A percentile compares a stretch with the other conserved stretches of the same genome.
Evolutionary conservation across 2,329 filamentous ascomycete genomes (phyloP).

Genomic region (Xylariaceae sp.): DNA sequence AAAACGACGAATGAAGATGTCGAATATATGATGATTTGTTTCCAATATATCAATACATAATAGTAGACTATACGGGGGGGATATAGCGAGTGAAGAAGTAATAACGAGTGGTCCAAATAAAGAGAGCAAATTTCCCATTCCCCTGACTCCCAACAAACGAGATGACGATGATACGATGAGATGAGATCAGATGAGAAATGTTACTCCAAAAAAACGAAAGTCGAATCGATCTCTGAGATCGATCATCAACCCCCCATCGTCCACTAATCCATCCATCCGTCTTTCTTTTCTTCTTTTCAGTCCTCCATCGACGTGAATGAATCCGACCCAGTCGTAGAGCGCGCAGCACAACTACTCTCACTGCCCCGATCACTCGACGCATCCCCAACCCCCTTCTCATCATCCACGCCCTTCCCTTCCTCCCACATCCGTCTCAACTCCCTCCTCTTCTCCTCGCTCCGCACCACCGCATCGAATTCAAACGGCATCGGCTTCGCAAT

Average conservation of each 20-base stretch:
- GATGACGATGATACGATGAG: too few relatives aligned
- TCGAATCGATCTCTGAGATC: too few relatives aligned
- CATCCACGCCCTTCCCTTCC: conserved; percentile 32
- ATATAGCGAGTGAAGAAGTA: too few relatives aligned
- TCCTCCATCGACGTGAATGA: neutral
- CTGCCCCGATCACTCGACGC: conserved; percentile 17
- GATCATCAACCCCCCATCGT: neutral
- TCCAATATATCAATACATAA: too few relatives aligned
- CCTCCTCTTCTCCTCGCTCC: conserved; percentile 25
- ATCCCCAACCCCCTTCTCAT: conserved; percentile 23
- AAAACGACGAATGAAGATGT: too few relatives aligned
- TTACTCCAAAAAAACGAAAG: too few relatives aligned
- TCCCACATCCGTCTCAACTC: conserved; percentile 35
- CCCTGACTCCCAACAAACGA: too few relatives aligned
- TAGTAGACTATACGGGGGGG: too few relatives aligned
- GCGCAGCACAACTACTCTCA: conserved; percentile 14
- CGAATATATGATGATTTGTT: too few relatives aligned
- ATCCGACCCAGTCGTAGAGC: conserved; percentile 1
- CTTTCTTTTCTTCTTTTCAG: neutral
- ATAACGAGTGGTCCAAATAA: too few relatives aligned
- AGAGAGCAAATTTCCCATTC: too few relatives aligned
- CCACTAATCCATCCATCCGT: conserved; percentile 3
- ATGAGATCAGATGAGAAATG: too few relatives aligned
- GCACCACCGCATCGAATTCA: conserved; percentile 35
- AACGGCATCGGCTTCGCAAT: conserved; percentile 41